A percentile compares a stretch with the other conserved stretches of the same genome.
Conservation (phyloP, 768 basidiomycete genomes). For the Xerocomellus intermedius region DNA sequence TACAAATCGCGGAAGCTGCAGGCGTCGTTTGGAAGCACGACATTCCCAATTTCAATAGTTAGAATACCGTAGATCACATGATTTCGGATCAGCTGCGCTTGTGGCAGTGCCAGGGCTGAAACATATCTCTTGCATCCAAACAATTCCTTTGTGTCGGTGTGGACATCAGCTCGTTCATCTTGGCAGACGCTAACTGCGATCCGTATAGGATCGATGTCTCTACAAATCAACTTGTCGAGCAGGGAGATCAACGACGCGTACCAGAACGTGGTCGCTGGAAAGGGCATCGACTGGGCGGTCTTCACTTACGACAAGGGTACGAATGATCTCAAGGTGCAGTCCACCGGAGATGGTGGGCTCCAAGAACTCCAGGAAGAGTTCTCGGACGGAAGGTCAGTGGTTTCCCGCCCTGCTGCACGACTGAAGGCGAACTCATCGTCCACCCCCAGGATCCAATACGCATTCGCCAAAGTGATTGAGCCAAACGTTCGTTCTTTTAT, state of each 20-base stretch:
- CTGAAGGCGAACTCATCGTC: conserved; percentile 1
- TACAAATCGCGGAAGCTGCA: conserved; percentile 45
- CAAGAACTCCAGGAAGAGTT: conserved; percentile 94
- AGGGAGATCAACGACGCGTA: conserved; percentile 72
- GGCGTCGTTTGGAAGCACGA: conserved; percentile 53
- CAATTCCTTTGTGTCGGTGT: not conserved
- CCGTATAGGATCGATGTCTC: conserved; percentile 52
- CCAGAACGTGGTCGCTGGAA: conserved; percentile 66
- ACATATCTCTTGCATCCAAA: not conserved
- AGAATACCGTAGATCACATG: conserved; percentile 16
- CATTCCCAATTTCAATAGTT: conserved; percentile 43
- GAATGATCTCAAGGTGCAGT: conserved; percentile 86
- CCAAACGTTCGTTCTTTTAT: conserved; percentile 58
- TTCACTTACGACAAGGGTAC: conserved; percentile 79
- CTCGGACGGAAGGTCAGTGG: conserved; percentile 79
- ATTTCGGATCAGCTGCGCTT: not conserved
- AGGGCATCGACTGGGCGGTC: conserved; percentile 72
- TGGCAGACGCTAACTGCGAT: not conserved
- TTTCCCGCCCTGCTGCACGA: not conserved
- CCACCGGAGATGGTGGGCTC: conserved; percentile 81
- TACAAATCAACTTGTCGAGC: conserved; percentile 76
- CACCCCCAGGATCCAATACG: conserved; percentile 81
- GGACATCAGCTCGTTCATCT: not conserved
- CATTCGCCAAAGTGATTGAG: conserved; percentile 82
- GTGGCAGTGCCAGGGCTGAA: not conserved